phyloP scores from a whole-genome alignment of 345 rosid genomes.

The Microcos paniculata region DNA sequence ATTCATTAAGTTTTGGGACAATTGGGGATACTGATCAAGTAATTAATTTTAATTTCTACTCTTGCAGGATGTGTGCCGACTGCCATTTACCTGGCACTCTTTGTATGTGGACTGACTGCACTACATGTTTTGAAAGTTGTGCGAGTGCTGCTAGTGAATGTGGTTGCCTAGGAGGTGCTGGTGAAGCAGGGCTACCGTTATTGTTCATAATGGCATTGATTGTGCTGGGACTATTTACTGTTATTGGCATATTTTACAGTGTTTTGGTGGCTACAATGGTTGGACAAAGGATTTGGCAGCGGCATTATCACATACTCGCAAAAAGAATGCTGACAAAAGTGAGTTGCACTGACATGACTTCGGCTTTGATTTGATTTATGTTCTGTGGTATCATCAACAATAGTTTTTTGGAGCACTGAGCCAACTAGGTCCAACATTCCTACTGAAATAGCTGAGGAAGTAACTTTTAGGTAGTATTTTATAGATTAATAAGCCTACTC shows the following conservation, averaged over 20 bases:
- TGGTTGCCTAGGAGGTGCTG: slow-evolving; percentile 98
- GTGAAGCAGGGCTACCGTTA: slow-evolving; percentile 94
- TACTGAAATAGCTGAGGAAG: background rate
- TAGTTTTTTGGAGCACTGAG: background rate
- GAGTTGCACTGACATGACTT: slow-evolving; percentile 23
- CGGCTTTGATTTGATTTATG: background rate
- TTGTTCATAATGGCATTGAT: slow-evolving; percentile 79
- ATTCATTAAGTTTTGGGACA: background rate
- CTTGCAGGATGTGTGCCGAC: slow-evolving; percentile 89
- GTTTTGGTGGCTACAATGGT: slow-evolving; percentile 99
- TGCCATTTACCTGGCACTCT: slow-evolving; percentile 98
- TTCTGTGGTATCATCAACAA: background rate
- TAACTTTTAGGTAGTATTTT: background rate
- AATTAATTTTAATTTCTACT: slow-evolving; percentile 12
- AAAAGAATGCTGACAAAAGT: slow-evolving; percentile 98
- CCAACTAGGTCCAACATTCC: background rate
- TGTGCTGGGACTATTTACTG: slow-evolving; percentile 87
- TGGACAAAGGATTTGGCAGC: slow-evolving; percentile 98
- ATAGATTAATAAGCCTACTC: background rate
- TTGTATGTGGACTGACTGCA: slow-evolving; percentile 99
- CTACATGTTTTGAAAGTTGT: slow-evolving; percentile 94
- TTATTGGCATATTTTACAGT: slow-evolving; percentile 93
- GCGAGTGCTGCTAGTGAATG: slow-evolving; percentile 93
- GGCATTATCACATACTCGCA: slow-evolving; percentile 97
- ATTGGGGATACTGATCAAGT: background rate